A percentile compares a stretch with the other conserved stretches of the same genome.
Evolutionary conservation across 2,329 filamentous ascomycete genomes (phyloP).

Genomic region (Paecilomyces fulvus): DNA sequence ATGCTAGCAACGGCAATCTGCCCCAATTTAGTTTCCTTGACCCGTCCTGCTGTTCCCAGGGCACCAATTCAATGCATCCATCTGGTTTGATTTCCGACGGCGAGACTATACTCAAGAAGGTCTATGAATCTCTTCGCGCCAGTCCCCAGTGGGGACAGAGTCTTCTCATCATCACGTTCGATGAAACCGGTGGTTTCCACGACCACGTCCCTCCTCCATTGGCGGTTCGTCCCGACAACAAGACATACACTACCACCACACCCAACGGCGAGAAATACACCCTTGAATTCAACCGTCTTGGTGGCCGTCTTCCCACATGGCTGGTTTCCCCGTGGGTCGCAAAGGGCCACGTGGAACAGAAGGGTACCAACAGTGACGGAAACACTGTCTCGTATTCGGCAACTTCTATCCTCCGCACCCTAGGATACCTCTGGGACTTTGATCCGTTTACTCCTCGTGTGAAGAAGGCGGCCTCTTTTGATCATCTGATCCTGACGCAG

Average conservation of each 20-base stretch:
- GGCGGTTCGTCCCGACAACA: slow-evolving; percentile 31
- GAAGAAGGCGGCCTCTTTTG: slow-evolving; percentile 31
- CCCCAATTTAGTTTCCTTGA: slow-evolving; percentile 43
- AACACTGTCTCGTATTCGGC: slow-evolving; percentile 36
- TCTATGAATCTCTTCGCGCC: slow-evolving; percentile 38
- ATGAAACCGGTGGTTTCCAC: slow-evolving; percentile 41
- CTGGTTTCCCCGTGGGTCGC: slow-evolving; percentile 39
- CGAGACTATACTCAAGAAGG: slow-evolving; percentile 38
- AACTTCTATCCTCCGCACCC: slow-evolving; percentile 36
- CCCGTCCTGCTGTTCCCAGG: slow-evolving; percentile 40
- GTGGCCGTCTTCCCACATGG: slow-evolving; percentile 35
- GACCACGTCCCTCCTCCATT: slow-evolving; percentile 40
- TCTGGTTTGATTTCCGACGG: slow-evolving; percentile 37
- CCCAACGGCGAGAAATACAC: slow-evolving; percentile 29
- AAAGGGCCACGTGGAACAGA: slow-evolving; percentile 34
- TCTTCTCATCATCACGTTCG: slow-evolving; percentile 41
- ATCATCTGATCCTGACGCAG: slow-evolving; percentile 17
- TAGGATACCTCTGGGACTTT: slow-evolving; percentile 37
- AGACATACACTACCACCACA: slow-evolving; percentile 24
- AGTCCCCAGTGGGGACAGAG: slow-evolving; percentile 41
- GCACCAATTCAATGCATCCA: slow-evolving; percentile 41
- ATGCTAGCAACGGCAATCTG: slow-evolving; percentile 37
- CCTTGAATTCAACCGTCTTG: slow-evolving; percentile 34
- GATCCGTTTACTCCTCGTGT: slow-evolving; percentile 31
- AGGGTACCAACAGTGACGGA: slow-evolving; percentile 21